Percentiles rank a stretch among this genome's conserved stretches.
These are phyloP conservation scores for Boechera stricta DNA, from an alignment of 345 rosid genomes.

Conservation along the genomic window DNA sequence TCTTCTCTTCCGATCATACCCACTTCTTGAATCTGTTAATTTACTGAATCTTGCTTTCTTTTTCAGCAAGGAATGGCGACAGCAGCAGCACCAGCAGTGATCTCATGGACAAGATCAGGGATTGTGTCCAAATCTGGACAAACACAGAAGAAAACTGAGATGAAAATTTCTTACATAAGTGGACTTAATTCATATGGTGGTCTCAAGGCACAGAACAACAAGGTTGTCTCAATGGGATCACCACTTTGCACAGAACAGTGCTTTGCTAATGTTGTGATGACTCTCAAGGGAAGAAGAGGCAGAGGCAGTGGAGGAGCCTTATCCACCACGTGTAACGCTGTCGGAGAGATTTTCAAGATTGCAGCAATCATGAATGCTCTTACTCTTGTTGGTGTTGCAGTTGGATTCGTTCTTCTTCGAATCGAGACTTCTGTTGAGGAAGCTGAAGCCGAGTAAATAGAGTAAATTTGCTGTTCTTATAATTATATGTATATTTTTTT, in stretches of 20 bases:
- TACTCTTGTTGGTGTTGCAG: slow-evolving; percentile 62
- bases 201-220: slow-evolving; percentile 54
- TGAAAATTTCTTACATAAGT: slow-evolving; percentile 45
- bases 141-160: slow-evolving; percentile 38
- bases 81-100: slow-evolving; percentile 49
- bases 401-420: slow-evolving; percentile 67
- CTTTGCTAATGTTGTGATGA: slow-evolving; percentile 50
- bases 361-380: slow-evolving; percentile 68
- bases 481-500: not conserved
- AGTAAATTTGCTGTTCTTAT: slow-evolving; percentile 4
- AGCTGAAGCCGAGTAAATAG: slow-evolving; percentile 57
- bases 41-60: not conserved
- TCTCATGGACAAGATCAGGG: slow-evolving; percentile 36
- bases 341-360: slow-evolving; percentile 60
- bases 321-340: slow-evolving; percentile 52
- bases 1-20: not conserved
- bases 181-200: slow-evolving; percentile 53
- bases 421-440: slow-evolving; percentile 64
- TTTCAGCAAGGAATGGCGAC: slow-evolving; percentile 46
- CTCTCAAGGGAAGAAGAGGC: slow-evolving; percentile 44
- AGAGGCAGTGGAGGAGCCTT: slow-evolving; percentile 50
- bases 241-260: slow-evolving; percentile 49
- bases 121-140: slow-evolving; percentile 26
- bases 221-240: slow-evolving; percentile 48
- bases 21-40: not conserved